phyloP scores from a whole-genome alignment of 73 alveolate genomes.

The Paraurostyla sp. region DNA sequence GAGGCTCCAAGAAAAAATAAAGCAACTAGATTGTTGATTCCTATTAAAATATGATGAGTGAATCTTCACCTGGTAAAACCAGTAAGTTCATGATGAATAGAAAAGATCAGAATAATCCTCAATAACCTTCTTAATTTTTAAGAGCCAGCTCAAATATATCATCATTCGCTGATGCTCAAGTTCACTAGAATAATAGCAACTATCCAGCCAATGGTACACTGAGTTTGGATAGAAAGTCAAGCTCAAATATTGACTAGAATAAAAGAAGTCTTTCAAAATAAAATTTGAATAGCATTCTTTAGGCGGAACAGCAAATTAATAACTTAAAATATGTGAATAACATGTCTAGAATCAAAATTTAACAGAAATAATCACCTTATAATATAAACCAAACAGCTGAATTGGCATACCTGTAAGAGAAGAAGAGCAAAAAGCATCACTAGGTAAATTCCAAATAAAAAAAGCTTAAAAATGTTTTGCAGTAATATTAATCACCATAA shows the following conservation, averaged over 20 bases:
- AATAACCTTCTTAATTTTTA: neutral
- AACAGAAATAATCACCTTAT: neutral
- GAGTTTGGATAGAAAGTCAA: neutral
- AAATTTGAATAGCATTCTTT: neutral
- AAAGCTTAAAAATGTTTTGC: neutral
- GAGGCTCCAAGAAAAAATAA: neutral
- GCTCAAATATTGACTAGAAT: neutral
- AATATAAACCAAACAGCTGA: constrained; percentile 30
- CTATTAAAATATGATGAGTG: neutral
- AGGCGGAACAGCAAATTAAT: neutral
- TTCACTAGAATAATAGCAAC: neutral
- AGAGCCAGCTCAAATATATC: neutral
- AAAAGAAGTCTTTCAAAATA: neutral
- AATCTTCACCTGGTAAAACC: neutral
- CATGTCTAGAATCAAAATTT: neutral
- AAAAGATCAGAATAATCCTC: neutral
- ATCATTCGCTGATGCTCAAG: neutral
- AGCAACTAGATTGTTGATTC: neutral
- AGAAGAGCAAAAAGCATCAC: neutral
- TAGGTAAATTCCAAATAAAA: neutral
- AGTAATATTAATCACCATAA: constrained; percentile 10
- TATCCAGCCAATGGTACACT: neutral
- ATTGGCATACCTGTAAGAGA: neutral
- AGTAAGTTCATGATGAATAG: neutral
- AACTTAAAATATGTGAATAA: neutral